Conservation (phyloP, 257 asterid genomes). For the Solanum chaucha region DNA sequence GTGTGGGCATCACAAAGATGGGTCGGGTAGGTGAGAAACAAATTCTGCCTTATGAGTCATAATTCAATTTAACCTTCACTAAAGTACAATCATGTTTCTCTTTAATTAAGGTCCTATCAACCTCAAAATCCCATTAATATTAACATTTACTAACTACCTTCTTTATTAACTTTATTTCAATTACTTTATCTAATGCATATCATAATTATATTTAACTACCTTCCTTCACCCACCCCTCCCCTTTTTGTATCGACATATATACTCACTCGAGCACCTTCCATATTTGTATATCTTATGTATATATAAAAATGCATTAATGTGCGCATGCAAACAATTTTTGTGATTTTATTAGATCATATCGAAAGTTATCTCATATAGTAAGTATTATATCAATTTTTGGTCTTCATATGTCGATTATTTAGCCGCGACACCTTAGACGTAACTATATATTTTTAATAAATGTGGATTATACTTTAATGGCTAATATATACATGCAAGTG, state of each 20-base stretch:
- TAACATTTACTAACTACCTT: constrained; percentile 9
- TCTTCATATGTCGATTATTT: background rate
- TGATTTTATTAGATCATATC: background rate
- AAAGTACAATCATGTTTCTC: constrained; percentile 27
- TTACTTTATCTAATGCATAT: constrained; percentile 1
- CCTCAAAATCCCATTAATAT: background rate
- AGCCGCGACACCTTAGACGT: background rate
- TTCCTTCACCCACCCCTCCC: background rate
- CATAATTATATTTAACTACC: background rate
- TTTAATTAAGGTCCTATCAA: constrained; percentile 23
- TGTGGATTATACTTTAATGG: background rate
- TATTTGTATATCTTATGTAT: background rate
- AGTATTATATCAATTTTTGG: background rate
- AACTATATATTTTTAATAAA: background rate
- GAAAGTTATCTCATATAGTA: background rate
- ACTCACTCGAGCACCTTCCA: background rate
- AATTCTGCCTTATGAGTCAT: constrained; percentile 24
- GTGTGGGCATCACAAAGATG: constrained; percentile 6
- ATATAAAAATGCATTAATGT: background rate
- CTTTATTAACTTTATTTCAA: constrained; percentile 1
- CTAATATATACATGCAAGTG: background rate
- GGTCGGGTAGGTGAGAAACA: constrained; percentile 89
- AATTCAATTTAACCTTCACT: constrained; percentile 7
- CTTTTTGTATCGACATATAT: background rate
- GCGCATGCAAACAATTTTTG: background rate